phyloP scores from a whole-genome alignment of 2,329 filamentous ascomycete genomes.

The Leptographium flavum region DNA sequence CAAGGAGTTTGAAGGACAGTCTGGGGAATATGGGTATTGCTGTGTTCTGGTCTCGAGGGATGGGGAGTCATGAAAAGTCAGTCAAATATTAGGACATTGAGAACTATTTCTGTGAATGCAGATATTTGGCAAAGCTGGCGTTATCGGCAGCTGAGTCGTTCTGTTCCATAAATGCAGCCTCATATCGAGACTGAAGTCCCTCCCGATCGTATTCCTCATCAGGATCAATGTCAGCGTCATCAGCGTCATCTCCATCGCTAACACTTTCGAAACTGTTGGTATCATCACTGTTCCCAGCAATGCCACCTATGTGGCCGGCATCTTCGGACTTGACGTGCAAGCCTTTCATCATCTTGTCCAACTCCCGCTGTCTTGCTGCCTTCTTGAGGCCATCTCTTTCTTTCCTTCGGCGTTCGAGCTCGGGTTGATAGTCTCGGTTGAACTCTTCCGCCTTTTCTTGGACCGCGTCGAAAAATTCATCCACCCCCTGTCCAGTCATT shows the following conservation, averaged over 20 bases:
- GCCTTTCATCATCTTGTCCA: slow-evolving; percentile 88
- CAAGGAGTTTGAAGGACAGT: slow-evolving; percentile 5
- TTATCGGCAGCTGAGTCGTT: slow-evolving; percentile 35
- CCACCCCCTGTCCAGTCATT: slow-evolving; percentile 80
- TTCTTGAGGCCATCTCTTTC: slow-evolving; percentile 66
- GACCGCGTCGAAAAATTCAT: slow-evolving; percentile 87
- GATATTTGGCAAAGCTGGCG: slow-evolving; percentile 48
- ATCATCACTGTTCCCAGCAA: slow-evolving; percentile 20
- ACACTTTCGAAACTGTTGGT: slow-evolving; percentile 25
- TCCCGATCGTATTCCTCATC: slow-evolving; percentile 47
- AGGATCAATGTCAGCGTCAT: slow-evolving; percentile 42
- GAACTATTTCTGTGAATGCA: slow-evolving; percentile 27
- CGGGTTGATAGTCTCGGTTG: slow-evolving; percentile 77
- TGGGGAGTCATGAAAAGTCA: not conserved
- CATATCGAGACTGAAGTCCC: slow-evolving; percentile 61
- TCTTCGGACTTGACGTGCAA: slow-evolving; percentile 43
- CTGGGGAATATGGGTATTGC: not conserved
- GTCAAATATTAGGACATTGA: too few species aligned
- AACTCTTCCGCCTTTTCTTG: slow-evolving; percentile 81
- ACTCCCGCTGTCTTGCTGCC: slow-evolving; percentile 59
- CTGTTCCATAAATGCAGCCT: slow-evolving; percentile 50
- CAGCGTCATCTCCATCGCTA: slow-evolving; percentile 41
- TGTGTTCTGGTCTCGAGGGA: not conserved
- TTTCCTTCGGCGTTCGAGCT: slow-evolving; percentile 64
- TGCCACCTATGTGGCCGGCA: slow-evolving; percentile 8